Base-by-base conservation (phyloP, 352 stramenopile species). In the Phytophthora pisi region DNA sequence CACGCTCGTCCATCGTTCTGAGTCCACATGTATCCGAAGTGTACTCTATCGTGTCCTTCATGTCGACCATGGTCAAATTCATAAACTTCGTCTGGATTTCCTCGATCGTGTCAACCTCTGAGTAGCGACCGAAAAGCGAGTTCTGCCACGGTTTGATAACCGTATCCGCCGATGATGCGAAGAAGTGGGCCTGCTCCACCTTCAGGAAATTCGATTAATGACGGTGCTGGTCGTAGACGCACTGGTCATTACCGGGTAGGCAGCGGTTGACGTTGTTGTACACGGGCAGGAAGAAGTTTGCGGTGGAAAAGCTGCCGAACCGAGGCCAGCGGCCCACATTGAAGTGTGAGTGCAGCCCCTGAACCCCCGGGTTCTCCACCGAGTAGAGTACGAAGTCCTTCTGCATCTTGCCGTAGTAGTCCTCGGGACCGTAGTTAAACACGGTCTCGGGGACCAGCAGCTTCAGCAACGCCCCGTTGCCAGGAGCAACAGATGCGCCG, bases 91-190 rank as follows among this genome's bases (percentile, higher is more conserved):
- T 67, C 43, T 65, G 46, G n/a, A 80, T 61, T 50, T 77, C 61
- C 28, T 61, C 61, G 6, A 68, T 28, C 15, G 49, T 73, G 52
- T 64, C 51, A 10, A 84, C 71, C 34, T 81, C 61, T 13, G 63
- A 70, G 67, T 85, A 88, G 52, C 68, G 69, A 4, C 76, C 76
- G 31, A 83, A 66, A 31, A 84, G 66, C 47, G 57, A 75, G 26
- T 53, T 70, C 61, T 85, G 69, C 74, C 72, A 88, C 42, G 77
- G 76, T 47, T 76, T 68, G 38, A 85, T 72, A 36, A 72, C 50
- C 18, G 74, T 68, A 56, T 85, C 77, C 9, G 51, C 47, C 34
- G 74, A 57, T 7, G 79, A 85, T 26, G 24, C 24, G 24, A 26
- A 26, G 24, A 26, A 26, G 24, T 79, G 72, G 2, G 69, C 76